These are phyloP conservation scores for Mycena filopes DNA, from an alignment of 768 basidiomycete genomes.

Conservation along the genomic window DNA sequence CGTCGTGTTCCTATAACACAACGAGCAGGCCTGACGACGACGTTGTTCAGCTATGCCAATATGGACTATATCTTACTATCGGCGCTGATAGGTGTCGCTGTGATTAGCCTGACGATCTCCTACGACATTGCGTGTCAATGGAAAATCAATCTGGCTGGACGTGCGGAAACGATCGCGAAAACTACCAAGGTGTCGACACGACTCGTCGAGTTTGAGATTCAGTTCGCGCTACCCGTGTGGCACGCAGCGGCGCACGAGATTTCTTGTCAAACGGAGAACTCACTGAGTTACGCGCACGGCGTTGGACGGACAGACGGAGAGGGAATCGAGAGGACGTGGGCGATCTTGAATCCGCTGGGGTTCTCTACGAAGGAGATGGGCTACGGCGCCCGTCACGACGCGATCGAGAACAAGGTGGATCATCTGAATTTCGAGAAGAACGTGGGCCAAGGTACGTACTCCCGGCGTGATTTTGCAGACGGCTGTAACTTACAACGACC, in stretches of 20 bases:
- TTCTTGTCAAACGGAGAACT: conserved; percentile 19
- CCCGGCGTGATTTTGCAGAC: too few species aligned
- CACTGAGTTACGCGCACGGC: conserved; percentile 17
- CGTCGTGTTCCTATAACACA: too few species aligned
- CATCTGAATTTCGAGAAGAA: conserved; percentile 37
- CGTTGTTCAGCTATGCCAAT: too few species aligned
- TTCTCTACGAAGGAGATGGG: conserved; percentile 45
- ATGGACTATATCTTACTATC: too few species aligned
- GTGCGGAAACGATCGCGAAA: neutral
- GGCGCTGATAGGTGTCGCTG: too few species aligned
- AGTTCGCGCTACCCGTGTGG: neutral
- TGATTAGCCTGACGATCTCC: neutral
- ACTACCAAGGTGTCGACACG: neutral
- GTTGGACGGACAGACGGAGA: conserved; percentile 46
- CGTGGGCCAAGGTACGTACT: conserved; percentile 16
- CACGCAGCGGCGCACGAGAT: conserved; percentile 13
- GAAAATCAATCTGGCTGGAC: too few species aligned
- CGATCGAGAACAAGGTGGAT: conserved; percentile 42
- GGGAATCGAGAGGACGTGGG: conserved; percentile 45
- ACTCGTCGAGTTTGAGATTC: neutral
- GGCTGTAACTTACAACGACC: neutral
- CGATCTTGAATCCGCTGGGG: conserved; percentile 34
- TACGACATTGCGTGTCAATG: too few species aligned
- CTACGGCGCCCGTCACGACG: conserved; percentile 35
- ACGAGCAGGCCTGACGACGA: too few species aligned